Conservation (phyloP, 2,329 filamentous ascomycete genomes). For the Acrocalymma vagum region DNA sequence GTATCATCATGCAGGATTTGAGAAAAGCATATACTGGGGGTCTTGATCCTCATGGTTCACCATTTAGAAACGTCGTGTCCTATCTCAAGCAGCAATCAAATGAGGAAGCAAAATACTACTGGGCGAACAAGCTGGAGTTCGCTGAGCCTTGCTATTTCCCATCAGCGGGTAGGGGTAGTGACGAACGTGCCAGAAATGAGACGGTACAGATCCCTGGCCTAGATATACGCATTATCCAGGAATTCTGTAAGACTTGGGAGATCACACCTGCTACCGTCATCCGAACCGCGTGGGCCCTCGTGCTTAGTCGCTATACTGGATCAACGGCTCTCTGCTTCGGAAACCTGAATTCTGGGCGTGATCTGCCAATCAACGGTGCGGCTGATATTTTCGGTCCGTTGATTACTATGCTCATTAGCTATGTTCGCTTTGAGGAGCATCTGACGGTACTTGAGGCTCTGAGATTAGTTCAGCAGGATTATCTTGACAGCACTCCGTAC, state of each 20-base stretch:
- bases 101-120: slow-evolving; percentile 12
- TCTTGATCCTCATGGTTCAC: slow-evolving; percentile 4
- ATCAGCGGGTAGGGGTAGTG: not conserved
- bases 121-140: slow-evolving; percentile 15
- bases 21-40: slow-evolving; percentile 14
- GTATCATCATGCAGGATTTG: slow-evolving; percentile 15
- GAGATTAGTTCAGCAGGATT: slow-evolving; percentile 1
- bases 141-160: slow-evolving; percentile 20
- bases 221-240: slow-evolving; percentile 11
- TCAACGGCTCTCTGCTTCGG: slow-evolving; percentile 46
- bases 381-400: slow-evolving; percentile 47
- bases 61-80: slow-evolving; percentile 21
- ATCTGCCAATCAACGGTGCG: slow-evolving; percentile 41
- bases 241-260: slow-evolving; percentile 46
- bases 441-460: not conserved
- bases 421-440: slow-evolving; percentile 34
- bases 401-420: slow-evolving; percentile 52
- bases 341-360: slow-evolving; percentile 45
- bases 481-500: slow-evolving; percentile 18
- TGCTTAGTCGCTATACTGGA: slow-evolving; percentile 33
- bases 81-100: slow-evolving; percentile 13
- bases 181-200: slow-evolving; percentile 5
- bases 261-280: slow-evolving; percentile 55
- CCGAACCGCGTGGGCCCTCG: slow-evolving; percentile 41
- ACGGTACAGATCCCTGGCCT: slow-evolving; percentile 2